Evolutionary conservation across 352 stramenopile species (phyloP).

Genomic region (Globisporangium perplexum): DNA sequence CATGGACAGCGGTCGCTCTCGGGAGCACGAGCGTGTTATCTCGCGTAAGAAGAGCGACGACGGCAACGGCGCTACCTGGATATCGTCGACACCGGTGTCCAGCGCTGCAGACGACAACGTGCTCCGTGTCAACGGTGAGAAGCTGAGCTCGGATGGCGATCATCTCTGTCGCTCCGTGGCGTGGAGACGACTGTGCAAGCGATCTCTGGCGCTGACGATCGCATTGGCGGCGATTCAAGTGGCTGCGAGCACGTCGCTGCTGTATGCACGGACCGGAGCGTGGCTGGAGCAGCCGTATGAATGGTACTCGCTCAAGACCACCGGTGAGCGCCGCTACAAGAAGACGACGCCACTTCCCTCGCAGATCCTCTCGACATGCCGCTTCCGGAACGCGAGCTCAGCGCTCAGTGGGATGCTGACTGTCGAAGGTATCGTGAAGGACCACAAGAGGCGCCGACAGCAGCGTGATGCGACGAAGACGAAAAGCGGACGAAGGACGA

Average conservation of each 20-base stretch:
- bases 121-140: neutral
- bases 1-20: slow-evolving; percentile 1
- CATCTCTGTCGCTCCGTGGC: neutral
- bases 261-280: slow-evolving; percentile 44
- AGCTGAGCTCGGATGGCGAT: too few relatives aligned
- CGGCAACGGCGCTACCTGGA: neutral
- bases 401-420: slow-evolving; percentile 15
- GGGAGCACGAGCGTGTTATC: slow-evolving; percentile 1
- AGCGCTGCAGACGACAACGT: neutral
- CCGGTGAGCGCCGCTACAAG: slow-evolving; percentile 32
- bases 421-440: slow-evolving; percentile 24
- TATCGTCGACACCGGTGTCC: neutral
- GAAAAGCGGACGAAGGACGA: slow-evolving; percentile 3
- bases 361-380: slow-evolving; percentile 36
- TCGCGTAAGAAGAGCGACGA: slow-evolving; percentile 11
- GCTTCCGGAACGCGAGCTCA: slow-evolving; percentile 21
- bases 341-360: slow-evolving; percentile 18
- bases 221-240: slow-evolving; percentile 2
- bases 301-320: slow-evolving; percentile 47
- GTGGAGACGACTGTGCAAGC: slow-evolving; percentile 22
- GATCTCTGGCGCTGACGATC: slow-evolving; percentile 18
- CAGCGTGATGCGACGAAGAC: neutral
- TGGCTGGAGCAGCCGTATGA: slow-evolving; percentile 47
- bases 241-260: slow-evolving; percentile 24
- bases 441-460: slow-evolving; percentile 1